Evolutionary conservation across 768 basidiomycete species (phyloP), one percentile per base, ranked within the genome.

Genomic region (Macrolepiota fuliginosa): DNA sequence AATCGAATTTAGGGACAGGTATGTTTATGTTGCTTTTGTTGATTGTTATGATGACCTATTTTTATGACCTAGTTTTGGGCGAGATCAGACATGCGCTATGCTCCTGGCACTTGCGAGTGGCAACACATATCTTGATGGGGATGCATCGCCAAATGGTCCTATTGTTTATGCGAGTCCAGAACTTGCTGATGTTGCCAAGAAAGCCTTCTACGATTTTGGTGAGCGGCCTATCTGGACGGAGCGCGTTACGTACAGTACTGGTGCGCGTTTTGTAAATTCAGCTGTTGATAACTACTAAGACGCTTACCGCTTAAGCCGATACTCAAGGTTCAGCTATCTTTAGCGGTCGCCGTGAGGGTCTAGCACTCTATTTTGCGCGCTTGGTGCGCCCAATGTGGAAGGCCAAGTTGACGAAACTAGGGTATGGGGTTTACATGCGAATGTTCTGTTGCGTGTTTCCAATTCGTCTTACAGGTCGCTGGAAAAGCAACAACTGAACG

Each of bases 11-110:
- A 81, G 89, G 56, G 89, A 93, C 66, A 91, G 86, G 94, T 88
- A 66, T 59, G 77, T 58, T 47, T 42, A 17, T 46, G 22, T 56
- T 10, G 42, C 25, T 27, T 57, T 51, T 52, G 10, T n/a, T 4
- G 27, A 37, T 56, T 40, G 22, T 27, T 27, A 62, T 19, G 42
- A 62, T 65, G 63, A 62, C 46, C 51, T 29, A 62, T 51, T 47
- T 61, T 40, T 25, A 25, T 61, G 45, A 22, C 62, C 17, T 66
- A 96, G 95, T 69, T 97, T 91, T 72, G 94, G 95, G 50, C 84
- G 93, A 56, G 92, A 95, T 71, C 92, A 96, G 68, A 90, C 92
- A 2, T 96, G 94, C 67, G 89, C 92, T 4, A 96, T 97, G 91
- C 83, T 94, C 17, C 81, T 96, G 13, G 90, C 88, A 11, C 81